These are phyloP conservation scores for Pestalotiopsis sp. DNA, from an alignment of 2,329 filamentous ascomycete species.

Conservation along the genomic window DNA sequence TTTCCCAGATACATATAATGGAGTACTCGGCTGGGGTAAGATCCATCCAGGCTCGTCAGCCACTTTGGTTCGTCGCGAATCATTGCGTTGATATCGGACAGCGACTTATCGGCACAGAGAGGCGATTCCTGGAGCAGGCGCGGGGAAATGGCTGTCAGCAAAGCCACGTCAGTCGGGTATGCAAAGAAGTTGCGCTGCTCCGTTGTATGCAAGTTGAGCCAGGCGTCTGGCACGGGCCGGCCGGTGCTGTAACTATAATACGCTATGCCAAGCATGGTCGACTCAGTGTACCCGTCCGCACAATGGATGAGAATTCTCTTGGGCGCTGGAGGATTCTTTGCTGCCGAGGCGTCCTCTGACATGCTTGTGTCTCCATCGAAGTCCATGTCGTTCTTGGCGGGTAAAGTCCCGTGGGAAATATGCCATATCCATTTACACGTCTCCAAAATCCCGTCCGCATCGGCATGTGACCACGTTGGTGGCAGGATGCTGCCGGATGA, in stretches of 20 bases:
- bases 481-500: conserved; percentile 92
- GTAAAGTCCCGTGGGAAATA: conserved; percentile 68
- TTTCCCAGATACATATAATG: conserved; percentile 98
- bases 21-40: conserved; percentile 83
- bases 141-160: conserved; percentile 76
- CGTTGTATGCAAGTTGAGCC: conserved; percentile 80
- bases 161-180: conserved; percentile 84
- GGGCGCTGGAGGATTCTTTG: conserved; percentile 36
- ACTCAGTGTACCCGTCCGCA: conserved; percentile 94
- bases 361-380: conserved; percentile 47
- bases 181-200: conserved; percentile 94
- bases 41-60: conserved; percentile 85
- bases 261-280: conserved; percentile 82
- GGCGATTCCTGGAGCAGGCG: conserved; percentile 77
- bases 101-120: conserved; percentile 46
- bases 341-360: conserved; percentile 30
- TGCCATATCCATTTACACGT: conserved; percentile 91
- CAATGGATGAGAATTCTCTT: conserved; percentile 88
- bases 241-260: conserved; percentile 94
- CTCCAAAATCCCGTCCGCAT: conserved; percentile 82
- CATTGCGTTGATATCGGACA: conserved; percentile 55
- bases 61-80: conserved; percentile 70
- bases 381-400: conserved; percentile 34
- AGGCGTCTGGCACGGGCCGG: conserved; percentile 78
- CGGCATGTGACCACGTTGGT: conserved; percentile 79